Evolutionary conservation across 2,329 filamentous ascomycete genomes (phyloP), one percentile per base, ranked within the genome.

Genomic region (Lomentospora prolificans): DNA sequence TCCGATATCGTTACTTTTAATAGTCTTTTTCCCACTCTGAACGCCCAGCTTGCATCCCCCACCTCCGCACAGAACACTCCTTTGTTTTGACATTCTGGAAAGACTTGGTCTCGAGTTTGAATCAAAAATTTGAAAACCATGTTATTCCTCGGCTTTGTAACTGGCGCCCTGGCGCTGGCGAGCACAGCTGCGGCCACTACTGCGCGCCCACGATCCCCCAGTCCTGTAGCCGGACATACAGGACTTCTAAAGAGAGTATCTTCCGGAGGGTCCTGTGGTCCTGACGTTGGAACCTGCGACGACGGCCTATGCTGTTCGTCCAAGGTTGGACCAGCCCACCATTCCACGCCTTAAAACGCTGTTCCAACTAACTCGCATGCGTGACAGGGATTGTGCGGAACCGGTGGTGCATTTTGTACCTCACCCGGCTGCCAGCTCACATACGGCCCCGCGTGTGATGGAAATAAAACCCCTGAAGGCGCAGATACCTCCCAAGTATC

Each of bases 361-460:
- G 7, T 33, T 48, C 44, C 9, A 30, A 19, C 24, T 54, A 17
- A 54, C 36, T 2, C 30, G 28, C 17, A 9, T 41, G 36, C 9
- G 9, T 6, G 24, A 22, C 27, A 55, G 53, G 53, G 53, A 22
- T 3, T 55, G 9, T 55, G 39, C 41, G 53, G 53, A 33, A 55
- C 41, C 28, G 53, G 53, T 1, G 53, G 53, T 30, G 39, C 22
- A 22, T 82, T 83, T 66, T 86, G 83, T 67, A 73, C 74, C 28
- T 76, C 81, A 19, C 83, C 83, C 2, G 76, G 82, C 55, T 86
- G 83, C 63, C 75, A 81, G 64, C 79, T 84, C 62, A 68, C 76
- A 60, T 84, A 80, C 60, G 80, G 80, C n/a, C 73, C 81, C 19
- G 75, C 69, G 3, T 86, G 83, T 60, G 81, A 85, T 60, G 81